phyloP scores from a whole-genome alignment of 164 flowering plant species.

The Santalum album region DNA sequence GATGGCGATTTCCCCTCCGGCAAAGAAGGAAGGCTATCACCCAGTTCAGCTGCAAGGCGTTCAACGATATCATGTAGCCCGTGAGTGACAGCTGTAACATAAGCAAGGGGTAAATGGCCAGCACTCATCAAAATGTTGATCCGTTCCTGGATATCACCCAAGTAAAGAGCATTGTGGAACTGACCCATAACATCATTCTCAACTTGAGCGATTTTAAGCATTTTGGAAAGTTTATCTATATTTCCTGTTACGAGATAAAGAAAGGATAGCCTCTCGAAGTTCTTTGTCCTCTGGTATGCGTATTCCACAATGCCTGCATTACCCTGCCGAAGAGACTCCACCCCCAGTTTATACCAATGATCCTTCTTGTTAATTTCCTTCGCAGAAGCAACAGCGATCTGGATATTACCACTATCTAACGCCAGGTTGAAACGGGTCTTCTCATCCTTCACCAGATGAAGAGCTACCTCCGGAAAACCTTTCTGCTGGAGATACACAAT shows the following conservation, averaged over 20 bases:
- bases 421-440: neutral
- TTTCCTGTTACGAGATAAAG: constrained; percentile 2
- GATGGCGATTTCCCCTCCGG: neutral
- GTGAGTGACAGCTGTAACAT: neutral
- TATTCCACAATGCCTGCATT: constrained; percentile 1
- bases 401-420: constrained; percentile 1
- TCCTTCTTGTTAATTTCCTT: neutral
- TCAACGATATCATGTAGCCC: neutral
- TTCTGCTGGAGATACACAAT: constrained; percentile 2
- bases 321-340: constrained; percentile 3
- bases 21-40: neutral
- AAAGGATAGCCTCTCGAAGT: constrained; percentile 2
- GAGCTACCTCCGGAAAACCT: constrained; percentile 1
- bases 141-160: neutral
- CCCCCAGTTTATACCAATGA: constrained; percentile 3
- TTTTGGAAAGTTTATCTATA: constrained; percentile 1
- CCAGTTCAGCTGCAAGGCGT: neutral
- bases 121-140: neutral
- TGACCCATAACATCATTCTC: constrained; percentile 3
- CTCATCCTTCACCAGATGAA: constrained; percentile 1
- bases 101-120: constrained; percentile 1
- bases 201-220: constrained; percentile 1
- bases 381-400: constrained; percentile 1
- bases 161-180: constrained; percentile 3
- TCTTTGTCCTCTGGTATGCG: constrained; percentile 1